These are phyloP conservation scores for Blepharisma japonicum DNA, from an alignment of 73 alveolate genomes.

Conservation along the genomic window DNA sequence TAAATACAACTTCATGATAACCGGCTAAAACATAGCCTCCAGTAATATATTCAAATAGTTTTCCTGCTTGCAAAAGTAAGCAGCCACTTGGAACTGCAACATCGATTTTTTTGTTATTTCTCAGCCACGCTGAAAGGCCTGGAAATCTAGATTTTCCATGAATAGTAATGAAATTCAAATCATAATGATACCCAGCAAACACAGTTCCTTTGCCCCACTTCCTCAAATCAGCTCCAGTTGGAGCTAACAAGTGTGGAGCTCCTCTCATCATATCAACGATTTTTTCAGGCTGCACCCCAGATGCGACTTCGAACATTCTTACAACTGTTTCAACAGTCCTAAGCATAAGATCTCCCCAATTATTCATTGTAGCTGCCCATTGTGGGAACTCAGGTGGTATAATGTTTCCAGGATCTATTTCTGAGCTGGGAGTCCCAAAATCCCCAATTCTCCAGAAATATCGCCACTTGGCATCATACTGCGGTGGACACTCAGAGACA, in stretches of 20 bases:
- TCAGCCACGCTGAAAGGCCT: conserved; percentile 71
- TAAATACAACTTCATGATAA: conserved; percentile 76
- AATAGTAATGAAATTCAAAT: conserved; percentile 68
- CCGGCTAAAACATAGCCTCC: conserved; percentile 86
- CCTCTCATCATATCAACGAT: conserved; percentile 71
- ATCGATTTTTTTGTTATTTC: conserved; percentile 66
- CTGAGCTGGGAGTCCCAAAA: conserved; percentile 37
- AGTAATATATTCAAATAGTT: conserved; percentile 71
- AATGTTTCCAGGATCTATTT: conserved; percentile 33
- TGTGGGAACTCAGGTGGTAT: conserved; percentile 76
- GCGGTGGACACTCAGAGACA: conserved; percentile 83
- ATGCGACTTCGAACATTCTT: conserved; percentile 85
- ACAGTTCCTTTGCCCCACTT: conserved; percentile 75
- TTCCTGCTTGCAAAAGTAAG: conserved; percentile 74
- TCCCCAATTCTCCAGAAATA: conserved; percentile 85
- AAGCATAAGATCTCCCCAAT: conserved; percentile 86
- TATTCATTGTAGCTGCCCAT: conserved; percentile 73
- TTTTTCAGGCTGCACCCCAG: conserved; percentile 64
- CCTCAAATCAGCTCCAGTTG: conserved; percentile 84
- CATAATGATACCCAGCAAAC: conserved; percentile 92
- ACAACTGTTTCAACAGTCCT: conserved; percentile 80
- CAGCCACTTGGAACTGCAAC: conserved; percentile 67
- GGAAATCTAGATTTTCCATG: conserved; percentile 83
- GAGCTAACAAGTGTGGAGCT: conserved; percentile 90
- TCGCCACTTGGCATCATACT: conserved; percentile 87